Base-by-base conservation (phyloP, 2,329 filamentous ascomycete species). In the Pseudogymnoascus sp. region DNA sequence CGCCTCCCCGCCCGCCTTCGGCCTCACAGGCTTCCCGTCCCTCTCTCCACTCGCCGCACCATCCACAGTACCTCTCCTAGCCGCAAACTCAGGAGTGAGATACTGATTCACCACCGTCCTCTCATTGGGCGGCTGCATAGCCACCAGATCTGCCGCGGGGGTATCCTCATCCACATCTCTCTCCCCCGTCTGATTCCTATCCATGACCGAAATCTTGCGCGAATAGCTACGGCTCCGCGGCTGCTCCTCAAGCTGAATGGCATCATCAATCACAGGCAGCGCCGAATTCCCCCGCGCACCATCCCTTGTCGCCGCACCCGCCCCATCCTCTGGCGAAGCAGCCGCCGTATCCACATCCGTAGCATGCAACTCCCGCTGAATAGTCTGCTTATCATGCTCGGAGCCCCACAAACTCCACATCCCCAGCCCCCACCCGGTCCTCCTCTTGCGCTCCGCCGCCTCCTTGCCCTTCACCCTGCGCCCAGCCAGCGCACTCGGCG, bases 341-440 rank as follows among this genome's bases (percentile, higher is more conserved):
- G 70, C 69, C 23, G 70, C 67, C 10, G 65, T 70, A 21, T 70
- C 69, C 0, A 75, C 69, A 2, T 73, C 69, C 64, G 76, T 75
- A 0, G 80, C 80, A 66, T 81, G 79, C 61, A 82, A 74, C 72
- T 87, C 84, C 3, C 84, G 78, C 56, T 80, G 77, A 3, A 96
- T 81, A 0, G 89, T 89, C 66, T 81, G 81, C 74, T 93, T 84
- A 72, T 97, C 95, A 71, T 97, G 91, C 72, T 90, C 96, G 53
- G 88, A 93, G 13, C 91, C 92, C 89, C 92, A 96, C 1, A 88
- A 80, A 60, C 87, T 89, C 93, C 93, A 97, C 67, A 97, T 77
- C 2, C 87, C 85, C 74, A 97, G 79, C 7, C 89, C 90, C 75
- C 88, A 84, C 67, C 89, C 92, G 79, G 84, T 87, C 68, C 76